A percentile compares a stretch with the other conserved stretches of the same genome.
Evolutionary conservation across 2,329 filamentous ascomycete genomes (phyloP).

Genomic region (Fusarium setosum): DNA sequence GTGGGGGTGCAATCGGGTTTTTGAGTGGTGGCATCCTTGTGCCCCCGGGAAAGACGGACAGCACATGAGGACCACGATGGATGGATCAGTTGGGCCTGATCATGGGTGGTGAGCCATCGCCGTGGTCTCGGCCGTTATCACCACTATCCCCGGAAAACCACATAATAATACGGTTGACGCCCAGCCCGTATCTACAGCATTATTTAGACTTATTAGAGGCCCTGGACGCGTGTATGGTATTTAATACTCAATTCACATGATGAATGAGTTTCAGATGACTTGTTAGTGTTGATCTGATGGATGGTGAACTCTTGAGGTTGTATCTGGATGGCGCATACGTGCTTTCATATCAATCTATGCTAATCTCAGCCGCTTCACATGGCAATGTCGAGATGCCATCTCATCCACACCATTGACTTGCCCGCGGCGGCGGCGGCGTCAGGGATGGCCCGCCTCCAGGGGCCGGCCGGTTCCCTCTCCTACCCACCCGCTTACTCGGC

Average conservation of each 20-base stretch:
- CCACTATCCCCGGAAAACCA: slow-evolving; percentile 1
- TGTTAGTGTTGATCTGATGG: neutral
- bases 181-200: slow-evolving; percentile 30
- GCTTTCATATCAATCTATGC: neutral
- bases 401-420: neutral
- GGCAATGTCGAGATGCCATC: slow-evolving; percentile 1
- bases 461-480: slow-evolving; percentile 8
- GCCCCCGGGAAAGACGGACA: neutral
- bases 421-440: neutral
- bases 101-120: slow-evolving; percentile 10
- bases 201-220: slow-evolving; percentile 37
- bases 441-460: neutral
- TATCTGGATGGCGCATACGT: neutral
- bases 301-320: neutral
- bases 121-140: slow-evolving; percentile 16
- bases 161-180: neutral
- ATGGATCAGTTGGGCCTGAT: slow-evolving; percentile 14
- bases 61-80: slow-evolving; percentile 12
- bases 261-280: slow-evolving; percentile 13
- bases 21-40: slow-evolving; percentile 12
- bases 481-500: neutral
- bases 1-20: slow-evolving; percentile 22
- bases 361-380: neutral
- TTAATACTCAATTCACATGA: slow-evolving; percentile 33
- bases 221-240: slow-evolving; percentile 42